Evolutionary conservation across 2,329 filamentous ascomycete species (phyloP).

Genomic region (Paraconiothyrium brasiliense): DNA sequence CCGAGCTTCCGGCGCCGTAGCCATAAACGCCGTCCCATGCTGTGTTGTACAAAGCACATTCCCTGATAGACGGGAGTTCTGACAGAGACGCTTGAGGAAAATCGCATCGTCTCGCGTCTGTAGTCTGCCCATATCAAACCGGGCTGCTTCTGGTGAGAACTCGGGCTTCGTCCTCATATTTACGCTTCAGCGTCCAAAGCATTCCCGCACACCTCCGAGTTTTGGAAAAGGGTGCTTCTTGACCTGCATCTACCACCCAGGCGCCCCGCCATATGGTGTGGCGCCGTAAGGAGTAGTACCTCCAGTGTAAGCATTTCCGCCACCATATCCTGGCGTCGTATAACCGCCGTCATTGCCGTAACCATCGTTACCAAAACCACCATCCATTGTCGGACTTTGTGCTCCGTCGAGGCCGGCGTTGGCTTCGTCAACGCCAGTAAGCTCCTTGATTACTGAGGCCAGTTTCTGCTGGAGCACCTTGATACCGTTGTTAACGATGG

Average conservation of each 20-base stretch:
- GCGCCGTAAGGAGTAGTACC: conserved; percentile 66
- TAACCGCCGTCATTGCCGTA: conserved; percentile 71
- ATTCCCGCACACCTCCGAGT: neutral
- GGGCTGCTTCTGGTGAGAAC: too few relatives aligned
- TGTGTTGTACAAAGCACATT: conserved; percentile 29
- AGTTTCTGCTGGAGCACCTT: conserved; percentile 90
- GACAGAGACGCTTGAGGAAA: neutral
- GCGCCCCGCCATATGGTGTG: conserved; percentile 65
- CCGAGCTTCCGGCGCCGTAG: neutral
- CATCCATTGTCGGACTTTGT: conserved; percentile 67
- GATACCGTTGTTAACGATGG: conserved; percentile 88
- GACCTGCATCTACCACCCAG: conserved; percentile 26
- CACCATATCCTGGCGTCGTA: conserved; percentile 68
- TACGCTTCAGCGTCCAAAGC: neutral
- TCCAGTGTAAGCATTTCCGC: conserved; percentile 68
- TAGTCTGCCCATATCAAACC: too few relatives aligned
- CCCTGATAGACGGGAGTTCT: neutral
- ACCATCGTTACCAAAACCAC: conserved; percentile 66
- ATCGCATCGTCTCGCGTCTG: too few relatives aligned
- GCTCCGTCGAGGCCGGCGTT: conserved; percentile 68
- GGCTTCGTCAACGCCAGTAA: conserved; percentile 65
- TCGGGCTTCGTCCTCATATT: neutral
- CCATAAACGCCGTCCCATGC: conserved; percentile 39
- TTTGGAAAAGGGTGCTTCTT: neutral
- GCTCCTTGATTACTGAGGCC: conserved; percentile 75